phyloP scores from a whole-genome alignment of 2,329 filamentous ascomycete species.

The Aspergillus pseudoviridinutans region DNA sequence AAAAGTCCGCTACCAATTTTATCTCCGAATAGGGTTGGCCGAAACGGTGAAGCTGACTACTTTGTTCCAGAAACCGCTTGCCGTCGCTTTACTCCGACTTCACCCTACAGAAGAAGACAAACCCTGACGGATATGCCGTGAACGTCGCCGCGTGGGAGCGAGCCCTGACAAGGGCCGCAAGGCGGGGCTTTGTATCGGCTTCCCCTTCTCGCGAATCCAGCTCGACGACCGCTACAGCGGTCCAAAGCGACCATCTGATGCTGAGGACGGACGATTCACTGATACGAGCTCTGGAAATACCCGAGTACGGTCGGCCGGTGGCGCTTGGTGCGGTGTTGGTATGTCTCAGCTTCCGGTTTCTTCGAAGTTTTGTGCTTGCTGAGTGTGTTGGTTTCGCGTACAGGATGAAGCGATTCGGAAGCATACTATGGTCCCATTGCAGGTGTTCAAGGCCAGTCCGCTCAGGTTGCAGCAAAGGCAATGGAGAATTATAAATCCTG shows the following conservation, averaged over 20 bases:
- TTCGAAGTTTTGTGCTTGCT: neutral
- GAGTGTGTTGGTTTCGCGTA: neutral
- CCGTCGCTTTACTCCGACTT: constrained; percentile 90
- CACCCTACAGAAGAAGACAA: constrained; percentile 65
- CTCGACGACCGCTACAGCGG: constrained; percentile 4
- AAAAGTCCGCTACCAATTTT: constrained; percentile 45
- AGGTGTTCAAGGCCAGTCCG: constrained; percentile 61
- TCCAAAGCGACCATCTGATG: constrained; percentile 46
- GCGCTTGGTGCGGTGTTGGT: constrained; percentile 73
- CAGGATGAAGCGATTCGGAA: constrained; percentile 66
- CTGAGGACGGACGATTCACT: constrained; percentile 59
- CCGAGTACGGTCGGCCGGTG: constrained; percentile 75
- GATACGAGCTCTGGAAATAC: constrained; percentile 66
- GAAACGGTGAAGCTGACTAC: constrained; percentile 1
- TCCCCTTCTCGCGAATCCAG: constrained; percentile 33
- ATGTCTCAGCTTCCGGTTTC: constrained; percentile 19
- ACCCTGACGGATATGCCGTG: constrained; percentile 79
- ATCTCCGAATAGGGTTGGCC: neutral
- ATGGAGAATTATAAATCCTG: constrained; percentile 52
- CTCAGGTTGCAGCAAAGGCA: constrained; percentile 69
- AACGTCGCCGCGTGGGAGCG: constrained; percentile 77
- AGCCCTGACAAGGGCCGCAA: constrained; percentile 65
- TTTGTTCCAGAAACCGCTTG: constrained; percentile 61
- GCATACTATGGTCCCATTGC: constrained; percentile 65
- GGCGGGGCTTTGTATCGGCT: constrained; percentile 53